These are phyloP conservation scores for Coccinonectria pachysandricola DNA, from an alignment of 2,329 filamentous ascomycete species.

Conservation along the genomic window DNA sequence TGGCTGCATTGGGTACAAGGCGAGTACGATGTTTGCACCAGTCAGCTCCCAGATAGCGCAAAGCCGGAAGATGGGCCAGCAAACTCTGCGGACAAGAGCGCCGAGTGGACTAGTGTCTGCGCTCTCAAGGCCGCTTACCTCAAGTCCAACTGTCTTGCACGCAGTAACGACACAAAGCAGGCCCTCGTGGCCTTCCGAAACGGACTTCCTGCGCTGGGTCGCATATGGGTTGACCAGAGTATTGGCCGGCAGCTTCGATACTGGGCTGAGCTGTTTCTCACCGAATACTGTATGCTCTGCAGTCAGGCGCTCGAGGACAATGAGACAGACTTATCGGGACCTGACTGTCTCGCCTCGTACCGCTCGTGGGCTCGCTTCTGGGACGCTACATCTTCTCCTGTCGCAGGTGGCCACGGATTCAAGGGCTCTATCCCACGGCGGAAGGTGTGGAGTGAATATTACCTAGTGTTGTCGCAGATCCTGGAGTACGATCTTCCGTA, in stretches of 20 bases:
- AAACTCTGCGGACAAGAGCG: slow-evolving; percentile 41
- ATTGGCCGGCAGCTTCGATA: slow-evolving; percentile 57
- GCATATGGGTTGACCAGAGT: slow-evolving; percentile 38
- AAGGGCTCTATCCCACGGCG: slow-evolving; percentile 50
- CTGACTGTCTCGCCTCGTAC: slow-evolving; percentile 45
- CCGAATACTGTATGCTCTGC: slow-evolving; percentile 62
- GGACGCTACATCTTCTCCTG: slow-evolving; percentile 37
- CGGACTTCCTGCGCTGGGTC: slow-evolving; percentile 51
- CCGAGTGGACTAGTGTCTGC: slow-evolving; percentile 75
- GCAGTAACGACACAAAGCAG: slow-evolving; percentile 38
- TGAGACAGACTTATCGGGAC: slow-evolving; percentile 39
- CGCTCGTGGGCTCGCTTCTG: slow-evolving; percentile 64
- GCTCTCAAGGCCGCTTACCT: slow-evolving; percentile 70
- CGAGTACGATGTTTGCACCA: slow-evolving; percentile 48
- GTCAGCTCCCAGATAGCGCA: slow-evolving; percentile 53
- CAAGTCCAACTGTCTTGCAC: slow-evolving; percentile 53
- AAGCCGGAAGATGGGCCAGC: slow-evolving; percentile 43
- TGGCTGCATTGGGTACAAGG: slow-evolving; percentile 75
- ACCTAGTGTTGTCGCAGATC: slow-evolving; percentile 66
- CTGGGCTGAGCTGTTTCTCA: slow-evolving; percentile 71
- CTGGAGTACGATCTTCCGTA: slow-evolving; percentile 57
- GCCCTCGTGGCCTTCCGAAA: slow-evolving; percentile 58
- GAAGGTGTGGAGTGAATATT: slow-evolving; percentile 78
- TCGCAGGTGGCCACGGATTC: slow-evolving; percentile 46
- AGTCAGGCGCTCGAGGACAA: slow-evolving; percentile 46